phyloP scores from a whole-genome alignment of 1,284 basidiomycete species.

The Tausonia pullulans region DNA sequence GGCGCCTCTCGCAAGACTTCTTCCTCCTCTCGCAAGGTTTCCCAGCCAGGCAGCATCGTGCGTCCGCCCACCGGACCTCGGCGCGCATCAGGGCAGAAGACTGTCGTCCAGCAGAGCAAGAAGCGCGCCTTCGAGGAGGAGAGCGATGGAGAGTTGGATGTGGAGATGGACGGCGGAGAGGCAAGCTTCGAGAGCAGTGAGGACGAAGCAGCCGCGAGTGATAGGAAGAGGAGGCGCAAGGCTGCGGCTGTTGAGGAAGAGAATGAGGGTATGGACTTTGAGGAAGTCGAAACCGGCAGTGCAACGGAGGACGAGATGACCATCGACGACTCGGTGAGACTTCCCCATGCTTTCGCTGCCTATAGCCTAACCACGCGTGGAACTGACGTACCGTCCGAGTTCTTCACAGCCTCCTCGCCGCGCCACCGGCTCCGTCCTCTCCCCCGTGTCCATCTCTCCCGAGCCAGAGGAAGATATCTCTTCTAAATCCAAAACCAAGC shows the following conservation, averaged over 20 bases:
- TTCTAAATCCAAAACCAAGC: too few relatives aligned
- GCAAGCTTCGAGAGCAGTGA: background rate
- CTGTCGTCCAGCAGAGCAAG: too few relatives aligned
- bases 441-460: too few relatives aligned
- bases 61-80: too few relatives aligned
- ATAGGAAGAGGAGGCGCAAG: background rate
- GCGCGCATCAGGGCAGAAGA: too few relatives aligned
- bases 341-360: background rate
- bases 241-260: background rate
- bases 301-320: too few relatives aligned
- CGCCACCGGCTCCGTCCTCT: background rate
- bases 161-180: conserved; percentile 3
- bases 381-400: background rate
- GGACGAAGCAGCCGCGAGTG: too few relatives aligned
- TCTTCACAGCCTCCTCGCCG: background rate
- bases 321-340: background rate
- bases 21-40: too few relatives aligned
- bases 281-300: background rate
- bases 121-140: too few relatives aligned
- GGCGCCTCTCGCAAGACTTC: too few relatives aligned
- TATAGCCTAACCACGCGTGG: background rate
- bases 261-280: background rate
- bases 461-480: too few relatives aligned
- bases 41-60: too few relatives aligned
- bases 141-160: background rate